phyloP scores from a whole-genome alignment of 1,284 basidiomycete genomes.

The Tremellales sp. region DNA sequence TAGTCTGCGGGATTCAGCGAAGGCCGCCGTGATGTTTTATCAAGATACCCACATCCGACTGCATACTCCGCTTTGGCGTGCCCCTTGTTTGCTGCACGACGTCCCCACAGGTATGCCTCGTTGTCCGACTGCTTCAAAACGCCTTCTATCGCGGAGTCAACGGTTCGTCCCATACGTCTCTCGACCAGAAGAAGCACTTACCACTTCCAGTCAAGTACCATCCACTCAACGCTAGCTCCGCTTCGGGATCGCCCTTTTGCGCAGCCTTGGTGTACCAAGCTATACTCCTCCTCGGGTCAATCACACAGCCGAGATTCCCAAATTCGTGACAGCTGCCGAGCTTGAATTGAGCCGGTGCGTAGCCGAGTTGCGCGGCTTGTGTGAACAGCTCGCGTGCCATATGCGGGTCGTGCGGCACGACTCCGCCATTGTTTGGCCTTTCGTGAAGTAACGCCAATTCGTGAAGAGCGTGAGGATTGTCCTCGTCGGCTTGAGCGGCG shows the following conservation, averaged over 20 bases:
- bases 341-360: constrained; percentile 90
- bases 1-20: constrained; percentile 56
- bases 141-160: constrained; percentile 58
- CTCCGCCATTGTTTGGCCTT: constrained; percentile 48
- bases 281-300: constrained; percentile 88
- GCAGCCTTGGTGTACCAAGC: constrained; percentile 99
- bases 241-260: constrained; percentile 89
- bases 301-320: constrained; percentile 79
- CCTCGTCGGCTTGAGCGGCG: constrained; percentile 94
- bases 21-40: not conserved
- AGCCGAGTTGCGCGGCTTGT: constrained; percentile 89
- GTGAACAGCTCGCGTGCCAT: constrained; percentile 82
- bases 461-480: constrained; percentile 96
- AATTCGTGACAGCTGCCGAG: constrained; percentile 94
- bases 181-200: constrained; percentile 19
- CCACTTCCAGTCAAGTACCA: constrained; percentile 92
- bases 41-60: constrained; percentile 61
- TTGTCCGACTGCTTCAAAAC: constrained; percentile 95
- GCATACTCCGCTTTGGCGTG: constrained; percentile 93
- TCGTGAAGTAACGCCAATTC: constrained; percentile 94
- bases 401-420: constrained; percentile 52
- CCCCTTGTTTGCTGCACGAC: constrained; percentile 88
- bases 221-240: constrained; percentile 90
- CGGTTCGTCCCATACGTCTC: not conserved
- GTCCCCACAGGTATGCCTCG: constrained; percentile 95